phyloP scores from a whole-genome alignment of 768 basidiomycete genomes.

The Leccinum subgranulosum region DNA sequence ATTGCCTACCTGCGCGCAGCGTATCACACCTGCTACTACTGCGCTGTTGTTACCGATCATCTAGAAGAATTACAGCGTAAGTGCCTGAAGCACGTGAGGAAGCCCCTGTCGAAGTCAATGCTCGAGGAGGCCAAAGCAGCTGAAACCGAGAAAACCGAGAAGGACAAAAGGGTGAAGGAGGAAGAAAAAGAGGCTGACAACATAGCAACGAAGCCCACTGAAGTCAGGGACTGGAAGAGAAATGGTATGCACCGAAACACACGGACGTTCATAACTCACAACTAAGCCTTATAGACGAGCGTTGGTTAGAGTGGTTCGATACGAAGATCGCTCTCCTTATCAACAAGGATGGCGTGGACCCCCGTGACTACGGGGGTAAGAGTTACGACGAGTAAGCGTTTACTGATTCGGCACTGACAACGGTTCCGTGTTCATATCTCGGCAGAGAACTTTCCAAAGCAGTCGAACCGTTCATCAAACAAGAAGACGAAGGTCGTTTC shows the following conservation, averaged over 20 bases:
- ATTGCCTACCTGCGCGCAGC: slow-evolving; percentile 90
- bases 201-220: slow-evolving; percentile 34
- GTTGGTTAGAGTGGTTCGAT: slow-evolving; percentile 89
- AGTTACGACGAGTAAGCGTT: slow-evolving; percentile 79
- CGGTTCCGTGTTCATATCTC: slow-evolving; percentile 13
- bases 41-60: slow-evolving; percentile 88
- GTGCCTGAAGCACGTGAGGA: slow-evolving; percentile 89
- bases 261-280: slow-evolving; percentile 10
- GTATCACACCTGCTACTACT: slow-evolving; percentile 97
- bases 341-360: slow-evolving; percentile 76
- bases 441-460: slow-evolving; percentile 77
- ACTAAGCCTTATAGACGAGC: slow-evolving; percentile 55
- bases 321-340: slow-evolving; percentile 80
- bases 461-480: slow-evolving; percentile 79
- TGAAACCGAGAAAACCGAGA: slow-evolving; percentile 43
- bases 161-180: slow-evolving; percentile 47
- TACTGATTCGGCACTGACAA: slow-evolving; percentile 6
- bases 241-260: slow-evolving; percentile 49
- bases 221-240: slow-evolving; percentile 53
- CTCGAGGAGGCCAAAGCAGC: slow-evolving; percentile 60
- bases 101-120: slow-evolving; percentile 59
- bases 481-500: slow-evolving; percentile 96
- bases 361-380: slow-evolving; percentile 86
- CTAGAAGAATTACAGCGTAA: slow-evolving; percentile 93
- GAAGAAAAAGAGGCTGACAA: slow-evolving; percentile 41